Evolutionary conservation across 306 rosid genomes (phyloP).

Genomic region (Gastrolobium villosum): DNA sequence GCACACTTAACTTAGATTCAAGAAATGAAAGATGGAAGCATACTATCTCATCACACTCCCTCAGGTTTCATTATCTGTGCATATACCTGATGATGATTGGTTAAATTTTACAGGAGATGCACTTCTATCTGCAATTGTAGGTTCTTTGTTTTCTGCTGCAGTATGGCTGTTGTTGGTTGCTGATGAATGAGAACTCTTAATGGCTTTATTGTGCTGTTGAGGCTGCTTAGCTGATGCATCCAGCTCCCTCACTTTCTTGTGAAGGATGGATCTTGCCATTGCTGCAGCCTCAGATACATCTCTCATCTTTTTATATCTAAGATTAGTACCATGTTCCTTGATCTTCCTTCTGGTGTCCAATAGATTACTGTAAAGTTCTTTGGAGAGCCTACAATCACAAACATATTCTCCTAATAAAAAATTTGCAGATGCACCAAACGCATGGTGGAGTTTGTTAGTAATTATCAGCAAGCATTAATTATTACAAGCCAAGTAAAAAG

Average conservation of each 20-base stretch:
- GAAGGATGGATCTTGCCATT: slow-evolving; percentile 79
- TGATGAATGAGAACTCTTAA: slow-evolving; percentile 48
- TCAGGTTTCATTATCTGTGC: slow-evolving; percentile 36
- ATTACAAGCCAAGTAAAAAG: not conserved
- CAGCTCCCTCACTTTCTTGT: slow-evolving; percentile 69
- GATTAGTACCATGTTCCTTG: slow-evolving; percentile 60
- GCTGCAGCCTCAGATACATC: slow-evolving; percentile 77
- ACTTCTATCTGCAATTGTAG: slow-evolving; percentile 49
- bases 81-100: slow-evolving; percentile 65
- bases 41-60: not conserved
- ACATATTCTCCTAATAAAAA: slow-evolving; percentile 35
- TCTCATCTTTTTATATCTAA: slow-evolving; percentile 67
- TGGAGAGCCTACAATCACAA: slow-evolving; percentile 71
- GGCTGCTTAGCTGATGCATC: slow-evolving; percentile 62
- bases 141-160: slow-evolving; percentile 45
- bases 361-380: slow-evolving; percentile 66
- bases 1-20: slow-evolving; percentile 13
- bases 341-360: slow-evolving; percentile 71
- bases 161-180: slow-evolving; percentile 47
- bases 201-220: slow-evolving; percentile 52
- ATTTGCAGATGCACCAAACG: slow-evolving; percentile 34
- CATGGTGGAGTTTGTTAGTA: slow-evolving; percentile 35
- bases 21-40: slow-evolving; percentile 22
- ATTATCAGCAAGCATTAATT: slow-evolving; percentile 21
- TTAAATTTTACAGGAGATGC: slow-evolving; percentile 51